These are phyloP conservation scores for Pichia sp. DNA, from an alignment of 1,139 yeast genomes.

Conservation along the genomic window DNA sequence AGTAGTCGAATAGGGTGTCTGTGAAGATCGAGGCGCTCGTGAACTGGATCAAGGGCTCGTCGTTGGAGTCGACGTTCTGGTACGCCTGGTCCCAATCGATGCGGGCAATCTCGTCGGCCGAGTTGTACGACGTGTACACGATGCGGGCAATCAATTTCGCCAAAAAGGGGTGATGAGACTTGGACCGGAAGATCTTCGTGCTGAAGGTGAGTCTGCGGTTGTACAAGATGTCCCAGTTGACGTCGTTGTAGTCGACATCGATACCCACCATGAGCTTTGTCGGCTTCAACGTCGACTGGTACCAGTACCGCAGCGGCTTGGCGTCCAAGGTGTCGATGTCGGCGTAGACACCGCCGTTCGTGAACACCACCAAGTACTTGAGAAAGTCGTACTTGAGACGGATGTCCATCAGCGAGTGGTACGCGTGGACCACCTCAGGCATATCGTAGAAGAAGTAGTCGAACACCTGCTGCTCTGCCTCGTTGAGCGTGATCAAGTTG, in stretches of 20 bases:
- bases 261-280: slow-evolving; percentile 49
- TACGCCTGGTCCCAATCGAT: slow-evolving; percentile 47
- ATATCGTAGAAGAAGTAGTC: slow-evolving; percentile 48
- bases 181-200: slow-evolving; percentile 54
- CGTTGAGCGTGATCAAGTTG: slow-evolving; percentile 56
- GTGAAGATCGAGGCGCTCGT: slow-evolving; percentile 81
- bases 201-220: slow-evolving; percentile 71
- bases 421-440: slow-evolving; percentile 60
- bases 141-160: slow-evolving; percentile 30
- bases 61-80: slow-evolving; percentile 58
- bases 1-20: slow-evolving; percentile 65
- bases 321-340: slow-evolving; percentile 64
- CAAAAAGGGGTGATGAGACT: slow-evolving; percentile 32
- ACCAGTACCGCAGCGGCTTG: slow-evolving; percentile 47
- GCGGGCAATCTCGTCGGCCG: slow-evolving; percentile 29
- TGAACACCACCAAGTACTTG: slow-evolving; percentile 59
- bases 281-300: slow-evolving; percentile 25
- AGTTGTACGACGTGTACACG: slow-evolving; percentile 23
- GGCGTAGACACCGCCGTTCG: slow-evolving; percentile 71
- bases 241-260: slow-evolving; percentile 66
- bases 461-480: slow-evolving; percentile 52
- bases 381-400: slow-evolving; percentile 69
- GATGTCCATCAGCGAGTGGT: slow-evolving; percentile 55
- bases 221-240: slow-evolving; percentile 62
- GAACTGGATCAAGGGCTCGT: slow-evolving; percentile 55